Base-by-base conservation (phyloP, 1,284 basidiomycete genomes). In the Gomphus bonarii region DNA sequence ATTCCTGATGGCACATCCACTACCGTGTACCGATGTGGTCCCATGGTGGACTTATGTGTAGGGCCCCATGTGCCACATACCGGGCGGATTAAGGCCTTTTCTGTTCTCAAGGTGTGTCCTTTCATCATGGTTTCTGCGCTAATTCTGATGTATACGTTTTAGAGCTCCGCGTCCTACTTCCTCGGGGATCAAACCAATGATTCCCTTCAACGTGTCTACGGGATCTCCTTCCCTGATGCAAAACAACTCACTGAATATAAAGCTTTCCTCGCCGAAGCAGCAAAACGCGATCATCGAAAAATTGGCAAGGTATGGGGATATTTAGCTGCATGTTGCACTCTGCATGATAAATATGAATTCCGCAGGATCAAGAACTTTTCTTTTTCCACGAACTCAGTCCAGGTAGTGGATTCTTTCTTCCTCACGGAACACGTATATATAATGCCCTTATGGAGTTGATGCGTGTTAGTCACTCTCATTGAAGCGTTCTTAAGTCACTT, bases 161-260 rank as follows among this genome's bases (percentile, higher is more conserved):
- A 95, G 89, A 97, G 92, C 75, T 99, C 95, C 44, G 91, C 95
- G 0, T 98, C 94, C 3, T 99, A 98, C 75, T 99, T 99, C 84
- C 82, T 99, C 22, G 95, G 94, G 54, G 92, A 98, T 68, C 78
- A 88, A 54, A 87, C 81, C 67, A 98, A 98, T 69, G 97, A 98
- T 68, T 92, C 92, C 3, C 79, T 99, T 57, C 97, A 99, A 71
- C 88, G 97, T 53, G 84, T 99, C 61, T 99, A 99, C 71, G 97
- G 97, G 59, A 95, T 99, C 69, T 97, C 95, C 3, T 99, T 99
- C 84, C 97, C 97, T 0, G 95, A 98, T 74, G 90, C 91, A 72
- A 97, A 97, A 73, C 91, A 95, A 69, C 77, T 99, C 67, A 76
- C 84, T 22, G 97, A 98, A 65, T 95, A 99, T 81, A 99, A 99